phyloP scores from a whole-genome alignment of 202 grass and related monocot genomes.

The Tripidium arundinaceum region DNA sequence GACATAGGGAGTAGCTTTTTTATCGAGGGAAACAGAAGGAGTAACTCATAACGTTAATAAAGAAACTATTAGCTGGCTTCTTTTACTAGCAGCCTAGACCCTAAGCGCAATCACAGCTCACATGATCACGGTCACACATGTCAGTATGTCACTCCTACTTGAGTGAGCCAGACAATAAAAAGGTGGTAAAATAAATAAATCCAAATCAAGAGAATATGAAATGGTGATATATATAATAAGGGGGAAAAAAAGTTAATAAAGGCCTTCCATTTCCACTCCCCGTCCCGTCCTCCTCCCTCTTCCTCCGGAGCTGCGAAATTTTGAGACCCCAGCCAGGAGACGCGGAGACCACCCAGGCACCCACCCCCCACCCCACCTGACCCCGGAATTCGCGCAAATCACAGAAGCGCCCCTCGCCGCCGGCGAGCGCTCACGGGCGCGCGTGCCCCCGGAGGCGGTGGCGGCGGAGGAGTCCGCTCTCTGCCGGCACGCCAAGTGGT shows the following conservation, averaged over 20 bases:
- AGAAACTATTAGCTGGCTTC: not conserved
- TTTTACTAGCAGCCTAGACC: not conserved
- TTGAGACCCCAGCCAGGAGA: slow-evolving; percentile 34
- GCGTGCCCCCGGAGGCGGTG: no score
- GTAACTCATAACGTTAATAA: not conserved
- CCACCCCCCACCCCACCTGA: not conserved
- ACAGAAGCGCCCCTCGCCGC: slow-evolving; percentile 25
- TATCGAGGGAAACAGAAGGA: no score
- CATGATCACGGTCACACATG: slow-evolving; percentile 28
- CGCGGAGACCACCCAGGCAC: slow-evolving; percentile 23
- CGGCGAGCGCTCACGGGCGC: not conserved
- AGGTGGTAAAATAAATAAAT: not conserved
- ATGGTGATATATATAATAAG: not conserved
- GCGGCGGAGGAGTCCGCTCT: not conserved
- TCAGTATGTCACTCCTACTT: not conserved
- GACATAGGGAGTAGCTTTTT: no score
- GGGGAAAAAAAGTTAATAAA: not conserved
- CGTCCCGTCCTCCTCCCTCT: not conserved
- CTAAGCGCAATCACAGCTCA: slow-evolving; percentile 26
- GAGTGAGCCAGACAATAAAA: not conserved
- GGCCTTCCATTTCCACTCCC: not conserved
- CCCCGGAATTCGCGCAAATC: slow-evolving; percentile 28
- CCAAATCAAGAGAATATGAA: not conserved
- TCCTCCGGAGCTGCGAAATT: slow-evolving; percentile 23
- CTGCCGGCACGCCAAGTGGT: not conserved